Evolutionary conservation across 495 filamentous ascomycete species (phyloP).

Genomic region (Baudoinia panamericana): DNA sequence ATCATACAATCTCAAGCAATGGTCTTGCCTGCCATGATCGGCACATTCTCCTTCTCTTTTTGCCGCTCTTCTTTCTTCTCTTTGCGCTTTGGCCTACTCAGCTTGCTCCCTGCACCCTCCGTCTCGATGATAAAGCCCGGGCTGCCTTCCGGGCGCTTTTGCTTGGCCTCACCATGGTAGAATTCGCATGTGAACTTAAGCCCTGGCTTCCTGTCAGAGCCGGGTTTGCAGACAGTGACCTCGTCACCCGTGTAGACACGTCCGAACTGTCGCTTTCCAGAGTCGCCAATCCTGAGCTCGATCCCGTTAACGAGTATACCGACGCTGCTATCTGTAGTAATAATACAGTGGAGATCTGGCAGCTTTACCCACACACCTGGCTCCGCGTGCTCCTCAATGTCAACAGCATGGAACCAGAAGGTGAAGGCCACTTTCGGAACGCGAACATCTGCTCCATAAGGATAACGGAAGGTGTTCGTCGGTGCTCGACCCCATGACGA

Average conservation of each 20-base stretch:
- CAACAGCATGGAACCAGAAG: conserved; percentile 56
- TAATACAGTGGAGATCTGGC: conserved; percentile 44
- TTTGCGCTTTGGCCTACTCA: conserved; percentile 5
- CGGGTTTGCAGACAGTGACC: conserved; percentile 46
- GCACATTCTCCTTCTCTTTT: conserved; percentile 9
- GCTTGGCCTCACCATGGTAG: conserved; percentile 26
- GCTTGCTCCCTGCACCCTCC: not conserved
- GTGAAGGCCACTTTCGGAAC: conserved; percentile 74
- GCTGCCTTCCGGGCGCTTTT: conserved; percentile 14
- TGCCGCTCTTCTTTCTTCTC: conserved; percentile 6
- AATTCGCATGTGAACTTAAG: conserved; percentile 37
- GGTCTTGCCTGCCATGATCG: too few relatives aligned
- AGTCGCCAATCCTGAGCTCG: conserved; percentile 33
- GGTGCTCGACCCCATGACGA: conserved; percentile 62
- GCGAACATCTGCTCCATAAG: conserved; percentile 44
- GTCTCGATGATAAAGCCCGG: conserved; percentile 16
- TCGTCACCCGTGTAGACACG: conserved; percentile 59
- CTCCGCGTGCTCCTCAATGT: conserved; percentile 40
- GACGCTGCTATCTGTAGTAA: conserved; percentile 55
- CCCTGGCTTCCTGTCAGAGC: conserved; percentile 23
- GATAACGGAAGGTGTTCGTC: conserved; percentile 48
- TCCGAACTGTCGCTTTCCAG: conserved; percentile 38
- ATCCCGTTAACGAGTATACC: conserved; percentile 63
- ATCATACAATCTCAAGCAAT: too few relatives aligned
- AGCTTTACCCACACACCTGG: conserved; percentile 45